Conservation (phyloP, 345 rosid genomes). For the Gossypium thurberi region DNA sequence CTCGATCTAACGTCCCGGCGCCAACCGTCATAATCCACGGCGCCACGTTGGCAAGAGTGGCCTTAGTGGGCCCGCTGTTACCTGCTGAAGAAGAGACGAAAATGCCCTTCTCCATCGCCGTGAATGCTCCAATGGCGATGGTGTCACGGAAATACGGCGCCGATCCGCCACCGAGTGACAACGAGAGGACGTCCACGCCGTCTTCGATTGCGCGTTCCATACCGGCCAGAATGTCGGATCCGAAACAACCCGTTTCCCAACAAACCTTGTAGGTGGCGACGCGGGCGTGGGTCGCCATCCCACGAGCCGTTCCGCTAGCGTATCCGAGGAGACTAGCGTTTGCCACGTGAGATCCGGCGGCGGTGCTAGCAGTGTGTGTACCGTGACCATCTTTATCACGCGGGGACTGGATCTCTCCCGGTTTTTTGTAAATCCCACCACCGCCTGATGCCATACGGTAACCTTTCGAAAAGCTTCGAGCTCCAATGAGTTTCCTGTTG, state of each 20-base stretch:
- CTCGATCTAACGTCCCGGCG: conserved; percentile 79
- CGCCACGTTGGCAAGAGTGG: conserved; percentile 67
- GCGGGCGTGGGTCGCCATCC: conserved; percentile 72
- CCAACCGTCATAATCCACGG: conserved; percentile 98
- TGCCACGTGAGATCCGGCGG: conserved; percentile 58
- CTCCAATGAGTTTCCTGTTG: conserved; percentile 79
- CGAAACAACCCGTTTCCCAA: conserved; percentile 64
- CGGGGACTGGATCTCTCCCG: conserved; percentile 55
- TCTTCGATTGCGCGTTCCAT: conserved; percentile 70
- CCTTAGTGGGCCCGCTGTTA: conserved; percentile 58
- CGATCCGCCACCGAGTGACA: conserved; percentile 78
- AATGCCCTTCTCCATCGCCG: conserved; percentile 76
- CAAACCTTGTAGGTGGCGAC: conserved; percentile 65
- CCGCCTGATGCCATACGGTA: conserved; percentile 58
- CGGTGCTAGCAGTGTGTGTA: conserved; percentile 76
- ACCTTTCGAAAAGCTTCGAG: conserved; percentile 68
- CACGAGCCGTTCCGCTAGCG: conserved; percentile 73
- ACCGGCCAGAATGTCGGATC: conserved; percentile 75
- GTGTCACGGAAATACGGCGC: conserved; percentile 59
- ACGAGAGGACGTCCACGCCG: conserved; percentile 84
- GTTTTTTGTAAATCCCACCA: conserved; percentile 28
- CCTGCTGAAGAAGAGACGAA: conserved; percentile 82
- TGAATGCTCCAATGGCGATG: conserved; percentile 62
- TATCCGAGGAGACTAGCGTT: conserved; percentile 81
- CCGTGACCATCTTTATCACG: conserved; percentile 83